Evolutionary conservation across 257 asterid species (phyloP).

Genomic region (Solanum gandarillasii): DNA sequence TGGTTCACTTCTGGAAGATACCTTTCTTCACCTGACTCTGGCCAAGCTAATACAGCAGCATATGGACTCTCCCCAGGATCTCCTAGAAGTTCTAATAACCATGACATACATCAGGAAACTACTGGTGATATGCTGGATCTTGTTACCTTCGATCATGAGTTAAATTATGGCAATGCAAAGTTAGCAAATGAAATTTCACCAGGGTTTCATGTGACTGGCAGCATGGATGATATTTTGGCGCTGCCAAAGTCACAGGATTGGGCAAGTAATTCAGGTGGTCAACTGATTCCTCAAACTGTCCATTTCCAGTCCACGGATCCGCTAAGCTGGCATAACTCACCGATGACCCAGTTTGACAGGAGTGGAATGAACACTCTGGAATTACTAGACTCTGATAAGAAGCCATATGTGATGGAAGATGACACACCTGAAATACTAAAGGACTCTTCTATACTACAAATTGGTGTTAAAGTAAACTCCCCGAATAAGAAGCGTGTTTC

Average conservation of each 20-base stretch:
- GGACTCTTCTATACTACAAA: constrained; percentile 25
- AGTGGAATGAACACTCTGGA: constrained; percentile 19
- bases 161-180: constrained; percentile 18
- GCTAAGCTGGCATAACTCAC: constrained; percentile 35
- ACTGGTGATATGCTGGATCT: constrained; percentile 21
- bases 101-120: constrained; percentile 16
- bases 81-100: constrained; percentile 17
- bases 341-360: constrained; percentile 18
- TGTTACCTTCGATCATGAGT: constrained; percentile 23
- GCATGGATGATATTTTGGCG: not conserved
- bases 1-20: constrained; percentile 27
- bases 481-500: constrained; percentile 70
- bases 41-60: constrained; percentile 11
- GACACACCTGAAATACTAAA: constrained; percentile 56
- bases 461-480: constrained; percentile 55
- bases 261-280: constrained; percentile 14
- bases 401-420: constrained; percentile 23
- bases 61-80: constrained; percentile 16
- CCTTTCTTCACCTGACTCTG: constrained; percentile 42
- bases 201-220: constrained; percentile 15
- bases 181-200: constrained; percentile 18
- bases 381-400: constrained; percentile 18
- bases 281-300: constrained; percentile 18
- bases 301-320: constrained; percentile 24
- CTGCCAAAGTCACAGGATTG: constrained; percentile 18